Evolutionary conservation across 2,329 filamentous ascomycete species (phyloP).

Genomic region (Emericellopsis cladophorae): DNA sequence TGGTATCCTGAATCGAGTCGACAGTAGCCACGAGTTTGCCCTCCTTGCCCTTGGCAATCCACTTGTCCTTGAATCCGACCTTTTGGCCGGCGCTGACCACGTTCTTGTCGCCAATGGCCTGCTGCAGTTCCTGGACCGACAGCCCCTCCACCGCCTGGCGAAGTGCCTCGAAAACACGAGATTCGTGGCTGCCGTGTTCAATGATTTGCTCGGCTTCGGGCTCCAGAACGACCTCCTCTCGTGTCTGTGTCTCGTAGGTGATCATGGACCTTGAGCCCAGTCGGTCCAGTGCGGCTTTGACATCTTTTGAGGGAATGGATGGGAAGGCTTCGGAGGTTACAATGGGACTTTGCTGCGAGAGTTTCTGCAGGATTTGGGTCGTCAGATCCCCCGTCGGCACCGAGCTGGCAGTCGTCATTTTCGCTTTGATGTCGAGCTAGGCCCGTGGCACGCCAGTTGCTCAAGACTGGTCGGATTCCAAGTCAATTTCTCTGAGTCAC

Average conservation of each 20-base stretch:
- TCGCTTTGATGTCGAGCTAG: constrained; percentile 3
- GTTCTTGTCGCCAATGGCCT: constrained; percentile 57
- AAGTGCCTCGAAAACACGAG: constrained; percentile 67
- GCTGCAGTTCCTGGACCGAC: constrained; percentile 62
- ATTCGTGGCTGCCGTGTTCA: constrained; percentile 67
- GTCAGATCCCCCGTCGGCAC: constrained; percentile 42
- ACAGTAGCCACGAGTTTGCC: constrained; percentile 42
- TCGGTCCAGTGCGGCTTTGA: constrained; percentile 84
- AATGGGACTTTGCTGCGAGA: constrained; percentile 51
- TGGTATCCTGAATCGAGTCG: constrained; percentile 69
- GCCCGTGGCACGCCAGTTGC: not conserved
- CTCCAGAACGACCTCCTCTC: constrained; percentile 66
- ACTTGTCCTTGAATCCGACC: constrained; percentile 79
- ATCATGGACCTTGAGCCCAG: constrained; percentile 79
- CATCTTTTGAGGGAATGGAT: constrained; percentile 46
- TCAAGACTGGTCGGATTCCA: not conserved
- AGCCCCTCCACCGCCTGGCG: constrained; percentile 64
- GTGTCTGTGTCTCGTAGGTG: constrained; percentile 69
- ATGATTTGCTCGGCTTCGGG: constrained; percentile 61
- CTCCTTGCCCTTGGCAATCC: constrained; percentile 51
- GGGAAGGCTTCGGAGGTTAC: constrained; percentile 61
- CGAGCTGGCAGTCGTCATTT: constrained; percentile 28
- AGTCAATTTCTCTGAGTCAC: constrained; percentile 1
- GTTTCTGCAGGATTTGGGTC: constrained; percentile 50
- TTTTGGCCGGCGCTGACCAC: constrained; percentile 79